Percentiles rank a stretch among this genome's conserved stretches.
These are phyloP conservation scores for Trametes sp. DNA, from an alignment of 1,284 basidiomycete genomes.

Conservation along the genomic window DNA sequence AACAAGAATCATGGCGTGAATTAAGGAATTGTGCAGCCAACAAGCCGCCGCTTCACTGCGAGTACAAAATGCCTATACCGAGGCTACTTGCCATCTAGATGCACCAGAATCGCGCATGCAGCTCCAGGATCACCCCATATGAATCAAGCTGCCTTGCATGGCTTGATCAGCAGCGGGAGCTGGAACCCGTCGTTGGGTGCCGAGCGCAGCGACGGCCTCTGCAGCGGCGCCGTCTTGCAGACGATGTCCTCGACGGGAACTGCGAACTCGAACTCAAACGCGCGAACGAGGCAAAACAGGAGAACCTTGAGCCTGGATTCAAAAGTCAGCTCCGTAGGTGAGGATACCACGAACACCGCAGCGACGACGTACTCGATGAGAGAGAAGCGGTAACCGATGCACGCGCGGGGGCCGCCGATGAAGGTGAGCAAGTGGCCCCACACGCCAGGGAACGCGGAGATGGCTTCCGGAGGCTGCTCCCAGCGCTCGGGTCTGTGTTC, in stretches of 20 bases:
- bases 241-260: conserved; percentile 43
- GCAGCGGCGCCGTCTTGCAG: conserved; percentile 18
- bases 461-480: conserved; percentile 52
- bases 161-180: conserved; percentile 35
- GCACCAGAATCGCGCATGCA: no score
- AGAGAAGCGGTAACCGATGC: conserved; percentile 76
- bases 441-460: conserved; percentile 58
- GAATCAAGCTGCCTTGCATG: conserved; percentile 17
- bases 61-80: no score
- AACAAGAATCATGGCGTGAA: no score
- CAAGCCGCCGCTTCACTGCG: no score
- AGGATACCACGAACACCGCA: not conserved
- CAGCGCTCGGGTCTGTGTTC: conserved; percentile 62
- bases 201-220: conserved; percentile 29
- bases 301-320: conserved; percentile 47
- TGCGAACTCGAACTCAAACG: conserved; percentile 62
- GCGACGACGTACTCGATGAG: conserved; percentile 48
- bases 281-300: conserved; percentile 62
- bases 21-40: no score
- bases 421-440: conserved; percentile 67
- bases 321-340: not conserved
- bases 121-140: no score
- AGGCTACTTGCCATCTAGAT: no score
- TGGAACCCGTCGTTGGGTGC: conserved; percentile 26
- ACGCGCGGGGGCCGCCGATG: conserved; percentile 63